phyloP scores from a whole-genome alignment of 2,329 filamentous ascomycete genomes.

The Aureobasidium leucospermi region DNA sequence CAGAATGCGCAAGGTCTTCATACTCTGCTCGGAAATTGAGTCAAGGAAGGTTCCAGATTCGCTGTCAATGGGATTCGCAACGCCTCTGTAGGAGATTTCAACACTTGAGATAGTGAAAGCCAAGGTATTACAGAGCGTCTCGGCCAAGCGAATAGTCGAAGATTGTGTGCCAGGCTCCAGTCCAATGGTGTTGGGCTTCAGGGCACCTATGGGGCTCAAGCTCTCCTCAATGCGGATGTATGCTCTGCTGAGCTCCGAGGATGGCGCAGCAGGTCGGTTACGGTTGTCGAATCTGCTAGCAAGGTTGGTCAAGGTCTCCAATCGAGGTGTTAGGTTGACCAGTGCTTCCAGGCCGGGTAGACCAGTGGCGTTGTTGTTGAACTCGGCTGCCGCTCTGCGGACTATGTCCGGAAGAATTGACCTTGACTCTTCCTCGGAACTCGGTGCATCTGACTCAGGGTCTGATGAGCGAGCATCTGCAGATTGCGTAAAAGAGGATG shows the following conservation, averaged over 20 bases:
- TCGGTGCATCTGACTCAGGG: not conserved
- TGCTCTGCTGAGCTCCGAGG: conserved; percentile 40
- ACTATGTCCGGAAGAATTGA: conserved; percentile 8
- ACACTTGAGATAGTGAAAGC: conserved; percentile 72
- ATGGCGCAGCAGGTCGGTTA: not conserved
- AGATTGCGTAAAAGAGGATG: not conserved
- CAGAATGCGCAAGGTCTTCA: conserved; percentile 82
- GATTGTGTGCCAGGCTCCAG: conserved; percentile 10
- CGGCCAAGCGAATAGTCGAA: not conserved
- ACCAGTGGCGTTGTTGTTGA: not conserved
- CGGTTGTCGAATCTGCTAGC: not conserved
- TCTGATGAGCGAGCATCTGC: not conserved
- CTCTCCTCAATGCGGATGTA: conserved; percentile 50
- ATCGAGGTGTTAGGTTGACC: conserved; percentile 1
- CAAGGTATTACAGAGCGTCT: conserved; percentile 17
- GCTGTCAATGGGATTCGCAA: conserved; percentile 55
- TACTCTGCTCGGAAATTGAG: conserved; percentile 71
- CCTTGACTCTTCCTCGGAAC: conserved; percentile 8
- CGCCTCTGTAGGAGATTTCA: conserved; percentile 86
- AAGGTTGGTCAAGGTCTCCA: not conserved
- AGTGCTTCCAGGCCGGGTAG: not conserved
- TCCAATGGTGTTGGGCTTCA: not conserved
- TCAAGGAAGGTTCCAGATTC: conserved; percentile 70
- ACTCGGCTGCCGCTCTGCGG: conserved; percentile 8
- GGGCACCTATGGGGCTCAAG: not conserved